Conservation (phyloP, 164 flowering plant species). For the Umbellularia californica region DNA sequence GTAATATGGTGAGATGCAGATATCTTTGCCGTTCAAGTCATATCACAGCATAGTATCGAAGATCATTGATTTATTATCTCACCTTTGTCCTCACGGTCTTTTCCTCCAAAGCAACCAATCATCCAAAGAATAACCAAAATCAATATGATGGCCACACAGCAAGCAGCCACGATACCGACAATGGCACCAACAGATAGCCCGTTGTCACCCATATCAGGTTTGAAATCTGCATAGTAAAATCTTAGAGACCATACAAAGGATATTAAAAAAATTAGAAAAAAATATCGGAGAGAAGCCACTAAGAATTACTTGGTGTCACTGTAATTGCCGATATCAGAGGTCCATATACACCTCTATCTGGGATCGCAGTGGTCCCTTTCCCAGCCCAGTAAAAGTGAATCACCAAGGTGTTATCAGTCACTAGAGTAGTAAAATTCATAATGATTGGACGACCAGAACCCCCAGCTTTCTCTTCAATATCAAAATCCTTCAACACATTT, state of each 20-base stretch:
- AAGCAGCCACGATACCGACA: conserved; percentile 57
- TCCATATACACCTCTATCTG: conserved; percentile 67
- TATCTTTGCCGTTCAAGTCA: not conserved
- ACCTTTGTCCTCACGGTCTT: conserved; percentile 54
- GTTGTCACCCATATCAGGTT: conserved; percentile 29
- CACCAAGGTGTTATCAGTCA: conserved; percentile 55
- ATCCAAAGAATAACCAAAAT: conserved; percentile 37
- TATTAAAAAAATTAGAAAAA: not conserved
- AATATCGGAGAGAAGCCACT: not conserved
- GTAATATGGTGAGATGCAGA: not conserved
- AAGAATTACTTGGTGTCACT: conserved; percentile 59
- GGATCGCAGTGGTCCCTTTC: conserved; percentile 72
- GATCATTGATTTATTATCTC: conserved; percentile 4
- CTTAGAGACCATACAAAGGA: not conserved
- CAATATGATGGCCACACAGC: conserved; percentile 26
- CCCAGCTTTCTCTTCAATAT: conserved; percentile 53
- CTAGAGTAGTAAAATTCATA: conserved; percentile 28
- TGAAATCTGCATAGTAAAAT: conserved; percentile 43
- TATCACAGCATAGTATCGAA: not conserved
- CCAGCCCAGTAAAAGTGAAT: conserved; percentile 82
- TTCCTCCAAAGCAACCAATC: conserved; percentile 49
- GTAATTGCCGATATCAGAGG: conserved; percentile 82
- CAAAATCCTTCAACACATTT: conserved; percentile 38
- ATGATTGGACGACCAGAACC: conserved; percentile 43
- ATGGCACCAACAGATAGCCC: conserved; percentile 57